phyloP scores from a whole-genome alignment of 2,329 filamentous ascomycete species.

The Microascus cirrosus region DNA sequence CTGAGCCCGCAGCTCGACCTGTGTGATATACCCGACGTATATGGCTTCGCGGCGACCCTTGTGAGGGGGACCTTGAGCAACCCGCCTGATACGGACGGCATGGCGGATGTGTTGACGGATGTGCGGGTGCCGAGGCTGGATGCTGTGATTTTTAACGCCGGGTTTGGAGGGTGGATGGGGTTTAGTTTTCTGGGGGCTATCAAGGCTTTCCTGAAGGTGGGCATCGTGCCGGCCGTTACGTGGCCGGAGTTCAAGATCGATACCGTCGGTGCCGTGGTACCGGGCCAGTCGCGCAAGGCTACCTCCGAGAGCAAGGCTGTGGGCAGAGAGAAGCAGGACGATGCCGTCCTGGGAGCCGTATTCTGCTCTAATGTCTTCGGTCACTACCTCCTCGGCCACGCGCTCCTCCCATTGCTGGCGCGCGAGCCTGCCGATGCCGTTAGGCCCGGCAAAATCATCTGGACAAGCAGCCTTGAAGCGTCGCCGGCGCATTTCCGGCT shows the following conservation, averaged over 20 bases:
- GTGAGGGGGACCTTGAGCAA: constrained; percentile 32
- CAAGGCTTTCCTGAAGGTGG: constrained; percentile 36
- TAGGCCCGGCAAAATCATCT: constrained; percentile 60
- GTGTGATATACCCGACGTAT: constrained; percentile 43
- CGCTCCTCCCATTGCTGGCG: constrained; percentile 63
- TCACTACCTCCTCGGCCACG: constrained; percentile 81
- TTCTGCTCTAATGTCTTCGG: constrained; percentile 93
- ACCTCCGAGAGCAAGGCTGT: neutral
- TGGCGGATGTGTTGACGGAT: constrained; percentile 22
- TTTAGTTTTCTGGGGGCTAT: constrained; percentile 33
- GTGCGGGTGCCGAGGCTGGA: constrained; percentile 61
- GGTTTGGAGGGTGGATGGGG: constrained; percentile 78
- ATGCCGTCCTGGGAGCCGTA: constrained; percentile 60
- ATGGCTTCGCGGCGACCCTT: constrained; percentile 34
- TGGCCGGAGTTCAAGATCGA: constrained; percentile 71
- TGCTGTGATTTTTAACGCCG: constrained; percentile 74
- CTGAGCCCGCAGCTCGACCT: constrained; percentile 48
- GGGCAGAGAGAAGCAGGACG: neutral
- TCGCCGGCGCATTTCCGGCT: constrained; percentile 38
- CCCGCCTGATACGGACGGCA: constrained; percentile 22
- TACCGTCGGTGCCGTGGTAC: constrained; percentile 21
- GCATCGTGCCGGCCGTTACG: constrained; percentile 57
- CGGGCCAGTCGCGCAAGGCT: neutral
- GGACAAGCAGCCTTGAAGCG: constrained; percentile 77
- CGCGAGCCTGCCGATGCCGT: constrained; percentile 25